Percentiles rank a stretch among this genome's conserved stretches.
Conservation (phyloP, 2,329 filamentous ascomycete genomes). For the Clarireedia homoeocarpa region DNA sequence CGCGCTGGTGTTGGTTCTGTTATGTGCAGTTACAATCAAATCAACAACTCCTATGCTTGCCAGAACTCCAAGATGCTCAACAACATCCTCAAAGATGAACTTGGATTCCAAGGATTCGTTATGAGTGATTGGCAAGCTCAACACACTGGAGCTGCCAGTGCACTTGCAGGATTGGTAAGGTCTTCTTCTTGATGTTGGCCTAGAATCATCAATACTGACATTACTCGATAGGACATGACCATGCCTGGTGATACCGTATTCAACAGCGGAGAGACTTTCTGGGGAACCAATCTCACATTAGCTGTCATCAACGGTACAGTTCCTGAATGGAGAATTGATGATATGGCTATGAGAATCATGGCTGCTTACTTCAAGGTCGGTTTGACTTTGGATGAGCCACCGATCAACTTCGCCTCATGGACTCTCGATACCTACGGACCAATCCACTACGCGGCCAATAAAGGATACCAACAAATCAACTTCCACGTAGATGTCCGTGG, state of each 20-base stretch:
- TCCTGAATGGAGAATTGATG: conserved; percentile 79
- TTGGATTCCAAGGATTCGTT: conserved; percentile 75
- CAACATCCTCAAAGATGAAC: conserved; percentile 67
- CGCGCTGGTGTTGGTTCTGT: conserved; percentile 69
- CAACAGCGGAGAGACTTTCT: conserved; percentile 54
- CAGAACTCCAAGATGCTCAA: conserved; percentile 74
- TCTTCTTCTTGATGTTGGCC: too few relatives aligned
- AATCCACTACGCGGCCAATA: conserved; percentile 37
- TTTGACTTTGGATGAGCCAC: conserved; percentile 36
- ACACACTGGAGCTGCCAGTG: conserved; percentile 2
- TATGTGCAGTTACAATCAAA: conserved; percentile 79
- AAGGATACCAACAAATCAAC: conserved; percentile 63
- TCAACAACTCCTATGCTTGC: conserved; percentile 75
- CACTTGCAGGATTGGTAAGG: not conserved
- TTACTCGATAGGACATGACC: conserved; percentile 67
- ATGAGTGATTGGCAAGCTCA: conserved; percentile 70
- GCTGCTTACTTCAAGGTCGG: conserved; percentile 61
- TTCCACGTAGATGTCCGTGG: conserved; percentile 75
- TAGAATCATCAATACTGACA: conserved; percentile 46
- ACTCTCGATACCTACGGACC: conserved; percentile 53
- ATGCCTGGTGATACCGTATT: conserved; percentile 82
- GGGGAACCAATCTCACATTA: conserved; percentile 81
- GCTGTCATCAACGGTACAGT: conserved; percentile 85
- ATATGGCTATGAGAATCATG: conserved; percentile 84
- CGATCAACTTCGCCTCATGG: conserved; percentile 86